These are phyloP conservation scores for Nymphaea colorata DNA, from an alignment of 164 flowering plant species.

Conservation along the genomic window DNA sequence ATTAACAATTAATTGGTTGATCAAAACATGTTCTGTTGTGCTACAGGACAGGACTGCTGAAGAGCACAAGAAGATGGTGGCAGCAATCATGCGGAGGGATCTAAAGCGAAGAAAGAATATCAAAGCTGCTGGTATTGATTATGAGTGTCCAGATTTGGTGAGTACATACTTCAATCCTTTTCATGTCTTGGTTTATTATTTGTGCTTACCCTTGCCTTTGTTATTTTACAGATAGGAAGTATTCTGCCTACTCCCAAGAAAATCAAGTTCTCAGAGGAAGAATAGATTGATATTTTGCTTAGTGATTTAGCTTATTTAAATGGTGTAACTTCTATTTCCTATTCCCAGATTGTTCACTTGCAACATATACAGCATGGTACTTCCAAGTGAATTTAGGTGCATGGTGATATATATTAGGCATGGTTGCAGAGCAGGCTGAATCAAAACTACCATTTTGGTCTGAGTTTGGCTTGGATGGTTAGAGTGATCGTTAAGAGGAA, in stretches of 20 bases:
- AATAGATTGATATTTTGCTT: not conserved
- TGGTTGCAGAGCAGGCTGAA: no score
- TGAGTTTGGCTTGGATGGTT: no score
- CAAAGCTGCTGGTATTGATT: constrained; percentile 86
- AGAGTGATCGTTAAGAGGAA: no score
- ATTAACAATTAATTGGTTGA: not conserved
- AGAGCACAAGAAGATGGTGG: constrained; percentile 55
- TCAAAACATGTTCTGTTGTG: not conserved
- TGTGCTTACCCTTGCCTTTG: not conserved
- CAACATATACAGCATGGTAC: no score
- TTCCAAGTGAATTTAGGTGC: no score
- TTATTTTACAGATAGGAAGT: not conserved
- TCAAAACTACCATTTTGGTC: no score
- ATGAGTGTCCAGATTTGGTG: constrained; percentile 79
- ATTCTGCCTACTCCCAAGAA: not conserved
- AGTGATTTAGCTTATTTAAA: no score
- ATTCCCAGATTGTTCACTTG: no score
- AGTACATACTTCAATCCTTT: constrained; percentile 14
- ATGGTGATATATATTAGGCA: no score
- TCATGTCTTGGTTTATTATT: not conserved
- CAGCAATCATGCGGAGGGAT: constrained; percentile 43
- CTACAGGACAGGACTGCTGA: constrained; percentile 68
- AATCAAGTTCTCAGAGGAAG: not conserved
- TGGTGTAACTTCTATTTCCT: no score
- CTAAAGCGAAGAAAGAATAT: constrained; percentile 51